Percentiles rank a stretch among this genome's conserved stretches.
Evolutionary conservation across 257 asterid genomes (phyloP).

Genomic region (Jacaranda mimosifolia): DNA sequence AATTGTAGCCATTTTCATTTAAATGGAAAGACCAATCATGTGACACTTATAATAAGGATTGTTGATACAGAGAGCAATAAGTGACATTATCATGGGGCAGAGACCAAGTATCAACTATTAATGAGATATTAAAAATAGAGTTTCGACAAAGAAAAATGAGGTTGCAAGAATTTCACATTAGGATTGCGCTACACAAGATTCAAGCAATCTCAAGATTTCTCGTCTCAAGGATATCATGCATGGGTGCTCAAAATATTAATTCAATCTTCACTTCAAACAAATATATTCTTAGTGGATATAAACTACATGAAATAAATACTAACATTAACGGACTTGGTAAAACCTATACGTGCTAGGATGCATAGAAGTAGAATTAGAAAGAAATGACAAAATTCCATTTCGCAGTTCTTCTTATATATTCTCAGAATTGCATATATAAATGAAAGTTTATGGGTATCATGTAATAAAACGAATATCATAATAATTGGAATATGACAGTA

Average conservation of each 20-base stretch:
- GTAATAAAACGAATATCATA: too few species aligned
- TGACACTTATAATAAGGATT: neutral
- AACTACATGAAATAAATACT: neutral
- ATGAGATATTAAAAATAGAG: neutral
- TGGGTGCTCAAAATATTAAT: neutral
- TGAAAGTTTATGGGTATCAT: too few species aligned
- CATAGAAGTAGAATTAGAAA: neutral
- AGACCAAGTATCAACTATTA: neutral
- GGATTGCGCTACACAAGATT: neutral
- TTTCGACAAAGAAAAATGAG: neutral
- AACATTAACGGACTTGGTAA: neutral
- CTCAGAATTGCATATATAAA: neutral
- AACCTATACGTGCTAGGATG: neutral
- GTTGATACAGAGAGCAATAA: neutral
- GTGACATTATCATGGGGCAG: too few species aligned
- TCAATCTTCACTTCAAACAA: neutral
- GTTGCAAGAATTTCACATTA: neutral
- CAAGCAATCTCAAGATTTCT: neutral
- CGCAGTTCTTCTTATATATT: neutral
- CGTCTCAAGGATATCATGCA: neutral
- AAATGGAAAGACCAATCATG: neutral
- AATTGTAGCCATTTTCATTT: slow-evolving; percentile 8
- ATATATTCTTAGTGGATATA: neutral
- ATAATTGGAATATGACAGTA: too few species aligned
- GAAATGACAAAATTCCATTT: neutral